Base-by-base conservation (phyloP, 2,329 filamentous ascomycete genomes). In the Aphanoascus verrucosus region DNA sequence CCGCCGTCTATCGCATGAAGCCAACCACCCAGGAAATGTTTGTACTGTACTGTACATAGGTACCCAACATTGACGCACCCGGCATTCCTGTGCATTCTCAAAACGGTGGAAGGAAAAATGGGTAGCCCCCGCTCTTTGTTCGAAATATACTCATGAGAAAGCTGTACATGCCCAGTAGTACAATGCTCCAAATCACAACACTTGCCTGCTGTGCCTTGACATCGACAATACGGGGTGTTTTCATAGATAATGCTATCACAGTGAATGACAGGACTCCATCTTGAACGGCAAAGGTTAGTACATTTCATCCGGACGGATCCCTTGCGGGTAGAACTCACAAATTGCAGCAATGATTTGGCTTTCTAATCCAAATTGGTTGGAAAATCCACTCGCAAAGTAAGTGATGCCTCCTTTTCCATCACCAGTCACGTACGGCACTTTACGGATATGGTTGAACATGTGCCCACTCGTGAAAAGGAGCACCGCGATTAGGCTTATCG, bases 361-460 rank as follows among this genome's bases (percentile, higher is more conserved):
- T 73, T 98, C 93, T 62, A 98, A 75, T 12, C 93, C 93, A 64
- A 85, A 89, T 67, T 98, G 93, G 67, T 83, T 95, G 69, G 91
- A 88, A 72, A 98, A 98, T 0, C 93, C 91, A 38, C 79, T 78
- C 3, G 91, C 88, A 69, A 98, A 93, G 69, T 97, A 97, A 65
- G 73, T 86, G 57, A 98, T 81, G 4, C 89, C 89, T 15, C 93
- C 93, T 52, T 80, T 82, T 37, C 88, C 88, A 66, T 97, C 83
- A 41, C 85, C 86, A 41, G 83, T 78, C 32, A 97, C 88, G 63
- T 98, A 98, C 2, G 93, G 93, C 2, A 94, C 88, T 69, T 93
- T 91, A 62, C 94, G 82, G 65, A 98, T 98, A 66, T 96, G 90
- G 71, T 97, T 98, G 79, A 94, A 98, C 94, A 98, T 98, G 72